These are phyloP conservation scores for Monilinia vaccinii-corymbosi DNA, from an alignment of 2,329 filamentous ascomycete genomes.

Conservation along the genomic window DNA sequence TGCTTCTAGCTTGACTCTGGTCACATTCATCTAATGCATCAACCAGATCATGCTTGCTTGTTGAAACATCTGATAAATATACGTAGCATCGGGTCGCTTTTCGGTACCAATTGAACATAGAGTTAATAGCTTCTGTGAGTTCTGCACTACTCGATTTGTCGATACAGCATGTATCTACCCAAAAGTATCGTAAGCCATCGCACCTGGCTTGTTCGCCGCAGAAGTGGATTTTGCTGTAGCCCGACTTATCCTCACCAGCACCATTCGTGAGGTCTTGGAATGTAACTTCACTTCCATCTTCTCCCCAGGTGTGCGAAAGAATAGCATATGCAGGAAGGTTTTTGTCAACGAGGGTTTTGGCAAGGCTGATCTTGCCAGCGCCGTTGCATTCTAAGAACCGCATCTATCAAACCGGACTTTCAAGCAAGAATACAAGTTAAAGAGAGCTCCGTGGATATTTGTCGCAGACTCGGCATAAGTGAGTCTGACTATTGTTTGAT, in stretches of 20 bases:
- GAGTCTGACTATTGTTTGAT: not conserved
- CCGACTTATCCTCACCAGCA: constrained; percentile 6
- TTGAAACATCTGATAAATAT: constrained; percentile 15
- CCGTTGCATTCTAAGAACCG: constrained; percentile 12
- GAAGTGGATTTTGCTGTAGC: constrained; percentile 14
- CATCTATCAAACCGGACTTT: not conserved
- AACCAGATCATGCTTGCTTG: constrained; percentile 17
- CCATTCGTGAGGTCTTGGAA: constrained; percentile 13
- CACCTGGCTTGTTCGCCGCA: constrained; percentile 14
- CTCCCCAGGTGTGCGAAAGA: constrained; percentile 24
- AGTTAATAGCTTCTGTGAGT: constrained; percentile 19
- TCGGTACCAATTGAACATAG: constrained; percentile 22
- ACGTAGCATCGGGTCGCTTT: constrained; percentile 18
- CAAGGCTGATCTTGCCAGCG: constrained; percentile 11
- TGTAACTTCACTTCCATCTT: constrained; percentile 14
- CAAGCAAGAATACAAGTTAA: too few relatives aligned
- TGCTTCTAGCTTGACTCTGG: constrained; percentile 6
- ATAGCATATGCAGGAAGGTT: constrained; percentile 22
- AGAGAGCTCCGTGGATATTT: not conserved
- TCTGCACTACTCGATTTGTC: constrained; percentile 12
- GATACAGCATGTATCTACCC: constrained; percentile 16
- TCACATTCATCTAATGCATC: constrained; percentile 25
- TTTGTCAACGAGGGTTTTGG: constrained; percentile 5
- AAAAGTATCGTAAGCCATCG: constrained; percentile 14
- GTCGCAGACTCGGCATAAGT: not conserved